Base-by-base conservation (phyloP, 2,329 filamentous ascomycete genomes). In the Tolypocladium tropicale region DNA sequence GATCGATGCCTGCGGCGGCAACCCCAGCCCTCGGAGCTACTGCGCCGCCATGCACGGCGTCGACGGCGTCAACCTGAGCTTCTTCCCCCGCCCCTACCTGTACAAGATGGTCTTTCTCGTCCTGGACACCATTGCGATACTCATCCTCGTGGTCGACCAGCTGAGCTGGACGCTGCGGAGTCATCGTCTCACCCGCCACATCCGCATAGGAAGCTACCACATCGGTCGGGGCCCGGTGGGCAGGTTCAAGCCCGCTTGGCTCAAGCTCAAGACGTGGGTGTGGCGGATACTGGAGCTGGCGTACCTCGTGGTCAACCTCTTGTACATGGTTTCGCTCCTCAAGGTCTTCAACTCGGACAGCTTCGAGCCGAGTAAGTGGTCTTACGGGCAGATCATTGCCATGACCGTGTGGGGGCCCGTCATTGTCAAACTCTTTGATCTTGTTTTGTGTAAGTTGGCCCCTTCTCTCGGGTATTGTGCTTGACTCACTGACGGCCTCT, bases 341-440 rank as follows among this genome's bases (percentile, higher is more conserved):
- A 68, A 65, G 48, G 67, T 73, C 55, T 71, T 73, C 46, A 70
- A 60, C 49, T 59, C 60, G 7, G 68, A 72, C 53, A 72, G 67
- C 49, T 73, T 73, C 52, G 64, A 66, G 25, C 64, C 66, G 1
- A 70, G 66, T 28, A 62, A 63, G 23, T 73, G 70, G 70, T 67
- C 64, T 0, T 72, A 72, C 25, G 70, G 70, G 6, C 70, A 73
- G 55, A 73, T 72, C 54, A 72, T 73, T 46, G 70, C 70, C 41
- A 68, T 72, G 36, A 72, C 70, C 0, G 69, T 72, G 6, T 73
- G 70, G 70, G 70, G 70, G 0, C 70, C 70, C 10, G 69, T 73
- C 57, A 71, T 73, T 55, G 69, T 73, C 46, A 72, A 73, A 54
- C 55, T 72, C n/a, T 68, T 73, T 56, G 68, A 72, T 39, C 63